These are phyloP conservation scores for Quercus berberidifolia DNA, from an alignment of 306 rosid species.

Conservation along the genomic window DNA sequence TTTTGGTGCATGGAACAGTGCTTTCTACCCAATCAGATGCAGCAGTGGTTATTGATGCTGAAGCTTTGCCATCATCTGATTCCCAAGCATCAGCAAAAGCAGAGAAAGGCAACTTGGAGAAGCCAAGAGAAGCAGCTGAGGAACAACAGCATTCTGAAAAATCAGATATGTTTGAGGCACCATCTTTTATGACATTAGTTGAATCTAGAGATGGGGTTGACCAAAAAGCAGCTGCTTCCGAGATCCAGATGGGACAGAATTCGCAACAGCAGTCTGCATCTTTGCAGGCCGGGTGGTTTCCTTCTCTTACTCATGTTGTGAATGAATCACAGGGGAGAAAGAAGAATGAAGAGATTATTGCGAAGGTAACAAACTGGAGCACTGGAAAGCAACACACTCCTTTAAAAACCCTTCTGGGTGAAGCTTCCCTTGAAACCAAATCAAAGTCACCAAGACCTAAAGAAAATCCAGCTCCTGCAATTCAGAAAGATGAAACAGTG, in stretches of 20 bases:
- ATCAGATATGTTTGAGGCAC: conserved; percentile 65
- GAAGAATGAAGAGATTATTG: conserved; percentile 76
- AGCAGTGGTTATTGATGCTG: conserved; percentile 42
- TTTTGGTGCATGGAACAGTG: conserved; percentile 48
- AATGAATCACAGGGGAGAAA: conserved; percentile 65
- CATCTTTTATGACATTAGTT: conserved; percentile 83
- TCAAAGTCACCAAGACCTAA: conserved; percentile 45
- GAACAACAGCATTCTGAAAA: conserved; percentile 41
- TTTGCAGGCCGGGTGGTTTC: conserved; percentile 76
- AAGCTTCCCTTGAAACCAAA: conserved; percentile 55
- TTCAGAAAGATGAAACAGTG: conserved; percentile 31
- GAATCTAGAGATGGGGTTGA: conserved; percentile 32
- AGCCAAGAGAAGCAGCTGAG: conserved; percentile 29
- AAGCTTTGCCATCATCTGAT: conserved; percentile 23
- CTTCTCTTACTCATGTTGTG: conserved; percentile 53
- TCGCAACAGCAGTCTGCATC: conserved; percentile 29
- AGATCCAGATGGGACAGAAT: conserved; percentile 34
- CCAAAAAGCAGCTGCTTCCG: conserved; percentile 33
- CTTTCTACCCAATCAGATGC: conserved; percentile 69
- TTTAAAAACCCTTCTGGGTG: conserved; percentile 76
- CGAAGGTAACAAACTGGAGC: conserved; percentile 87
- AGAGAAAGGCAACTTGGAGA: conserved; percentile 28
- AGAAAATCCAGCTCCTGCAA: conserved; percentile 28
- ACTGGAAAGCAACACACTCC: conserved; percentile 69
- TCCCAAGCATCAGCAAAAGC: conserved; percentile 24